Conservation (phyloP, 306 rosid species). For the Macrotyloma uniflorum region DNA sequence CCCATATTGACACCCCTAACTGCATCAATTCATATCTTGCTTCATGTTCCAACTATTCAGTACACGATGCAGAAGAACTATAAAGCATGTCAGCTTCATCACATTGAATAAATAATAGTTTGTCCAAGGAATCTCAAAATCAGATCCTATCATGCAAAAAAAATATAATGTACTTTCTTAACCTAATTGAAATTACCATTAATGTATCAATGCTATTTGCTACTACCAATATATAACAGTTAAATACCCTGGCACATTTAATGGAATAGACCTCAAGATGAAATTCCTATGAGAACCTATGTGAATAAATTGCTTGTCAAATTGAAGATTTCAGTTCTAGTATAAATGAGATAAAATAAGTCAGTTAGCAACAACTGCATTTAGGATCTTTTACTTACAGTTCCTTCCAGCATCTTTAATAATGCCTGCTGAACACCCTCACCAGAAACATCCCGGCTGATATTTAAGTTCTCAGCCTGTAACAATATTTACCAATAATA, state of each 20-base stretch:
- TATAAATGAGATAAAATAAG: not conserved
- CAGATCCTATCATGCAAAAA: not conserved
- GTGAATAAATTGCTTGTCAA: slow-evolving; percentile 6
- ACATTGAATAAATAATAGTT: not conserved
- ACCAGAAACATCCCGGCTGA: slow-evolving; percentile 97
- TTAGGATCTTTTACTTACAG: slow-evolving; percentile 62
- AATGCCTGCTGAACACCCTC: slow-evolving; percentile 99
- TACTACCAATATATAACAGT: not conserved
- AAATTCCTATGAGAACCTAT: not conserved
- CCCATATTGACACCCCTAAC: too few species aligned
- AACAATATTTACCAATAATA: slow-evolving; percentile 34
- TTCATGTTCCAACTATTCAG: slow-evolving; percentile 13
- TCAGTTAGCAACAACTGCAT: not conserved
- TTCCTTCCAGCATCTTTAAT: slow-evolving; percentile 98
- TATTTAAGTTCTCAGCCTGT: slow-evolving; percentile 93
- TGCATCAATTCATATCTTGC: not conserved
- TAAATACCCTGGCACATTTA: not conserved
- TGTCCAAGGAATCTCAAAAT: not conserved
- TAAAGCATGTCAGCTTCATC: not conserved
- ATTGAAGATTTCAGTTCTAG: not conserved
- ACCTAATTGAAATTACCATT: not conserved
- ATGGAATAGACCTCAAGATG: slow-evolving; percentile 15
- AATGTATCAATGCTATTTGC: not conserved
- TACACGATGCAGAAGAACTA: not conserved
- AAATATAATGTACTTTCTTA: not conserved